A percentile compares a stretch with the other conserved stretches of the same genome.
Conservation (phyloP, 345 rosid genomes). For the Leavenworthia alabamica region DNA sequence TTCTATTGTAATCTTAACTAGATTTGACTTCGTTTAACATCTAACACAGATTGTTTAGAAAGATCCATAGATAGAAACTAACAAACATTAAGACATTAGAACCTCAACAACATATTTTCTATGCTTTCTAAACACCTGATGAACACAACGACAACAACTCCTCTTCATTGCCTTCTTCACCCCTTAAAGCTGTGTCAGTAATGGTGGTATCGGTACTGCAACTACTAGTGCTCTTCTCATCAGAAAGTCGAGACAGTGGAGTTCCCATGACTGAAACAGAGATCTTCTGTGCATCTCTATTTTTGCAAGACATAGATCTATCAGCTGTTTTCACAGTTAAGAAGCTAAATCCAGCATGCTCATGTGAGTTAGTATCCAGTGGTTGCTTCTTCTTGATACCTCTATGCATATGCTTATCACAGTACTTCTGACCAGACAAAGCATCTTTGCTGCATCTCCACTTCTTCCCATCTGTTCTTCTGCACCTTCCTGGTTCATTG, state of each 20-base stretch:
- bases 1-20: background rate
- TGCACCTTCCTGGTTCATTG: conserved; percentile 49
- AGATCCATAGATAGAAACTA: conserved; percentile 1
- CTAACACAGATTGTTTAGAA: conserved; percentile 7
- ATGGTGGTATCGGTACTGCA: conserved; percentile 54
- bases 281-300: conserved; percentile 22
- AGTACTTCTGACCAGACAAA: conserved; percentile 53
- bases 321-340: conserved; percentile 4
- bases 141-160: conserved; percentile 26
- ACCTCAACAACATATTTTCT: conserved; percentile 10
- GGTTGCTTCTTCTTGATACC: conserved; percentile 40
- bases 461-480: conserved; percentile 80
- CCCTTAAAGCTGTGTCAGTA: conserved; percentile 37
- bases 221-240: conserved; percentile 31
- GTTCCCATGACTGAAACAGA: conserved; percentile 33
- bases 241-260: conserved; percentile 13
- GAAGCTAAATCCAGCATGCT: background rate
- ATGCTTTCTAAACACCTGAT: conserved; percentile 26
- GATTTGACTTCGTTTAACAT: background rate
- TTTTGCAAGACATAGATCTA: conserved; percentile 7
- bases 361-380: conserved; percentile 8
- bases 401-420: conserved; percentile 61
- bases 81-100: background rate
- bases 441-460: conserved; percentile 64
- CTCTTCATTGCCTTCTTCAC: conserved; percentile 24